Base-by-base conservation (phyloP, 23 red algal species). In the Pyropia haitanensis region DNA sequence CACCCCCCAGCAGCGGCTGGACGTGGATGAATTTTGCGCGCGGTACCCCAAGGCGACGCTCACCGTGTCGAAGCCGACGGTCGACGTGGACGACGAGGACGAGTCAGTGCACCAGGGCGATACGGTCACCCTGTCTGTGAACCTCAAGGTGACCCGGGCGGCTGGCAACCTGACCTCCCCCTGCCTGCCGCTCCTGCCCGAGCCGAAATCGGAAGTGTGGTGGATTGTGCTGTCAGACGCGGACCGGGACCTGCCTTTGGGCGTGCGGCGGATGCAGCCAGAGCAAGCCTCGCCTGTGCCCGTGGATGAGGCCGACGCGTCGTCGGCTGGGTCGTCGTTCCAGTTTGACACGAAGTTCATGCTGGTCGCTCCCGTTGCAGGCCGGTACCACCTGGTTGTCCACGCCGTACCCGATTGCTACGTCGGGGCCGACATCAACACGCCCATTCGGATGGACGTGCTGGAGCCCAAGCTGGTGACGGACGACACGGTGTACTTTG, bases 11-110 rank as follows among this genome's bases (percentile, higher is more conserved):
- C 30, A 89, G 51, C 76, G 82, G 48, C 27, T 70, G 65, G 80
- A 98, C 33, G 80, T 98, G 56, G 70, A 90, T 51, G 55, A 70
- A 25, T 98, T 91, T 78, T 74, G 72, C 18, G 54, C 60, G 51
- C 75, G 87, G 13, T 98, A 81, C 63, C 94, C 94, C 5, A 22
- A 27, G 20, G 61, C 74, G 0, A 67, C 39, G 32, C 30, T 98
- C 31, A 54, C 86, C 4, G 85, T 98, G 9, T 53, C 24, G 12
- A 62, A 83, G 3, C 70, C 94, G 5, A 49, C 60, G 23, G 85
- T 98, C 28, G 85, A 90, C 31, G 39, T 46, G 39, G 94, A 84
- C 16, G 79, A 98, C 28, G 87, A 83, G 29, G 90, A 95, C 68
- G 28, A 56, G 19, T 71, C 70, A 14, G 74, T 95, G 17, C 83